Conservation (phyloP, 805 yeast genomes). For the Kuraishia floccosa region DNA sequence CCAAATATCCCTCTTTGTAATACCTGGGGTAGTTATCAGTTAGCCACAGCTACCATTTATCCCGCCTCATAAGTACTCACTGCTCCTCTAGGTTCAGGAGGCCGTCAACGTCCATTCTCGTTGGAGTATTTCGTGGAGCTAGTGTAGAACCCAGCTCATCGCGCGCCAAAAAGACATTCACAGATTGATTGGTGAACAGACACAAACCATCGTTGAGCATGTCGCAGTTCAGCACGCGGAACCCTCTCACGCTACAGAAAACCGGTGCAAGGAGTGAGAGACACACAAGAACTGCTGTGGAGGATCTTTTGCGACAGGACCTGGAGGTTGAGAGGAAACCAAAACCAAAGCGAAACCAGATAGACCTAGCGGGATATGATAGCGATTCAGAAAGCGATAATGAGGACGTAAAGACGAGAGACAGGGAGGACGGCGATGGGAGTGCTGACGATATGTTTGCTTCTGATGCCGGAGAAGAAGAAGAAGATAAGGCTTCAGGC, state of each 20-base stretch:
- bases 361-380: conserved; percentile 8
- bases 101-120: conserved; percentile 46
- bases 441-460: conserved; percentile 33
- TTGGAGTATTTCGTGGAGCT: too few relatives aligned
- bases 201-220: too few relatives aligned
- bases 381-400: conserved; percentile 12
- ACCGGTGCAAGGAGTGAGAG: too few relatives aligned
- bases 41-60: too few relatives aligned
- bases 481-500: conserved; percentile 2
- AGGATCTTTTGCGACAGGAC: background rate
- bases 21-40: too few relatives aligned
- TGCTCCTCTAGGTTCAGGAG: conserved; percentile 49
- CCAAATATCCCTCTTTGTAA: conserved; percentile 60
- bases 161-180: too few relatives aligned
- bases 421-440: conserved; percentile 5
- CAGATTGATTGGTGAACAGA: too few relatives aligned
- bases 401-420: conserved; percentile 4
- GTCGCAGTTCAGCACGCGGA: too few relatives aligned
- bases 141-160: too few relatives aligned
- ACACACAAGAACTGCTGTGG: background rate
- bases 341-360: conserved; percentile 3
- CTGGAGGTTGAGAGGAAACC: too few relatives aligned
- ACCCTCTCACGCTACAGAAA: too few relatives aligned
- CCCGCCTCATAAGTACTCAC: too few relatives aligned
- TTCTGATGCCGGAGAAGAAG: conserved; percentile 10